A percentile compares a stretch with the other conserved stretches of the same genome.
Evolutionary conservation across 306 rosid genomes (phyloP).

Genomic region (Casuarina equisetifolia): DNA sequence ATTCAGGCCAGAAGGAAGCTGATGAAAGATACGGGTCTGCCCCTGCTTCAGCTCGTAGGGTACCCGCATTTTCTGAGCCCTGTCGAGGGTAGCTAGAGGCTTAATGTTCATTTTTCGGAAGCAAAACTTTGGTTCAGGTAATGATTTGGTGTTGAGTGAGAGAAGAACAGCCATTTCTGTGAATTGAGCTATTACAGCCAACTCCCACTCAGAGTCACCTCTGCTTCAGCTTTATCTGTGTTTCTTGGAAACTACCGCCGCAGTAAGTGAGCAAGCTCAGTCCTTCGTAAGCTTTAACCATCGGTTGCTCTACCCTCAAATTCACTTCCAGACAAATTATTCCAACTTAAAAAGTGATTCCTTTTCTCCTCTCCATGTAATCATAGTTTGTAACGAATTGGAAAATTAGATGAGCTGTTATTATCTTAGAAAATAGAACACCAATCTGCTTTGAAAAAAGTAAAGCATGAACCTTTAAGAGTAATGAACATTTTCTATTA

Average conservation of each 20-base stretch:
- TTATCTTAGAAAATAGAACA: too few species aligned
- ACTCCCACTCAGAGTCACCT: background rate
- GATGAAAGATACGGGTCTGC: slow-evolving; percentile 74
- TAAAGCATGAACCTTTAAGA: too few species aligned
- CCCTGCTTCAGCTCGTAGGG: slow-evolving; percentile 59
- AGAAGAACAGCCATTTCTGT: slow-evolving; percentile 40
- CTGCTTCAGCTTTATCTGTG: background rate
- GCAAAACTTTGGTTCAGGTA: slow-evolving; percentile 22
- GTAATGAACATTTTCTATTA: too few species aligned
- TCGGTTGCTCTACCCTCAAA: too few species aligned
- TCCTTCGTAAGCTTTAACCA: too few species aligned
- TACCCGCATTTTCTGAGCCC: slow-evolving; percentile 43
- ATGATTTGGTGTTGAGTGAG: slow-evolving; percentile 23
- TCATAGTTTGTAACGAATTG: too few species aligned
- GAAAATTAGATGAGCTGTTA: too few species aligned
- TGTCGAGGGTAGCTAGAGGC: slow-evolving; percentile 36
- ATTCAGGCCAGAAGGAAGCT: slow-evolving; percentile 74
- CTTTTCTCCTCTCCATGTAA: too few species aligned
- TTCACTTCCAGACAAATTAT: too few species aligned
- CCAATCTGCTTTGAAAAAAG: too few species aligned
- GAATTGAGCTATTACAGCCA: background rate
- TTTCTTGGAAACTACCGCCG: background rate
- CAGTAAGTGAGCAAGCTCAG: background rate
- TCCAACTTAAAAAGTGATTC: too few species aligned
- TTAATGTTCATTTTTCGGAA: slow-evolving; percentile 10